Evolutionary conservation across 345 rosid species (phyloP), one percentile per base, ranked within the genome.

Genomic region (Populus deltoides): DNA sequence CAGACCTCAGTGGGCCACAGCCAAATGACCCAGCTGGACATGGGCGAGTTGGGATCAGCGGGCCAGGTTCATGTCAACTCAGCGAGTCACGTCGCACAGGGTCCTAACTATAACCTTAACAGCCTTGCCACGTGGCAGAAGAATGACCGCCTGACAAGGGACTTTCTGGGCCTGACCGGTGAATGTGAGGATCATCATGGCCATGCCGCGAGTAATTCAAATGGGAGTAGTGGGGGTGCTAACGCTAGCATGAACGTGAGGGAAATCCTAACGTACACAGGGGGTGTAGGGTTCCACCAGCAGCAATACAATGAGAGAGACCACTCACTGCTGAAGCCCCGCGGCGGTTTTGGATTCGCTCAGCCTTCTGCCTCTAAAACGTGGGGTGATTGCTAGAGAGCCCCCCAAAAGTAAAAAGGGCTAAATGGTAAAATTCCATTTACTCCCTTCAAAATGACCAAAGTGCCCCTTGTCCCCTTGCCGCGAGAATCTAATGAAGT

Each of bases 151-250:
- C 79, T 90, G 82, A 92, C 97, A 25, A 90, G 93, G 83, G 97
- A 92, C 85, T 92, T 91, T 80, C 90, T 92, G 74, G 93, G 97
- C 39, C 85, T 92, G 78, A 82, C 89, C 16, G 88, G 29, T 59
- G 65, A 59, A n/a, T 59, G 27, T 4, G 65, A 84, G 61, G 87
- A 82, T 25, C 76, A 62, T 47, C 65, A 73, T 18, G 71, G 29
- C 7, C 31, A n/a, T 6, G 80, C 66, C 62, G 77, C 68, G 5
- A 68, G 39, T 17, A 81, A 74, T 16, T 70, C 25, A 17, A 65
- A 68, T 61, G 79, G 81, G 8, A 68, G 45, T 33, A 78, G 82
- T 18, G 78, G 49, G 1, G 53, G 72, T 29, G 86, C 38, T 72
- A 86, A 89, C 70, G 81, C 86, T 79, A 80, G 88, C 85, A 72